Conservation (phyloP, 2,329 filamentous ascomycete species). For the Elsinoe ampelina region DNA sequence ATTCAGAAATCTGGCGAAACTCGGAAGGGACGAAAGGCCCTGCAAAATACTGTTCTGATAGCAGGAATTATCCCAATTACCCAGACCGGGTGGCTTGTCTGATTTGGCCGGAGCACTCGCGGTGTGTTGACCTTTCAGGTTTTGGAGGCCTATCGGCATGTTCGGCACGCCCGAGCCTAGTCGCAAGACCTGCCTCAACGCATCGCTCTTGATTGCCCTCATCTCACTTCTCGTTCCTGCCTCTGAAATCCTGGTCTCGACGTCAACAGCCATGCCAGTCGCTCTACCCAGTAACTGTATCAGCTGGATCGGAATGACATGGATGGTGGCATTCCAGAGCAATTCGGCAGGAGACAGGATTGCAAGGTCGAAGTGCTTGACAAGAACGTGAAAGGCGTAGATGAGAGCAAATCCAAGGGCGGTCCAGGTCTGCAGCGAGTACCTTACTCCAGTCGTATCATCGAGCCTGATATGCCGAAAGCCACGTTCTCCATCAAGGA, state of each 20-base stretch:
- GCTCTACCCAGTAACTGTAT: constrained; percentile 45
- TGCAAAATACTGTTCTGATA: constrained; percentile 90
- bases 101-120: constrained; percentile 15
- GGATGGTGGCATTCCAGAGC: constrained; percentile 54
- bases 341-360: constrained; percentile 38
- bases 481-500: constrained; percentile 12
- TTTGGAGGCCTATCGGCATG: not conserved
- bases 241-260: not conserved
- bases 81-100: constrained; percentile 53
- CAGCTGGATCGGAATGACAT: constrained; percentile 46
- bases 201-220: constrained; percentile 31
- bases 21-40: constrained; percentile 60
- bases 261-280: constrained; percentile 1
- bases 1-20: constrained; percentile 39
- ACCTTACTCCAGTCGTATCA: not conserved
- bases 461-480: not conserved
- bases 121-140: not conserved
- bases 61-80: constrained; percentile 91
- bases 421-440: constrained; percentile 11
- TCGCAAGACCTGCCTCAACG: constrained; percentile 29
- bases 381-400: constrained; percentile 25
- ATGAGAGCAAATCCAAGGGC: constrained; percentile 21
- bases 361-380: constrained; percentile 24
- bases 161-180: constrained; percentile 26
- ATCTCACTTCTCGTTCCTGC: constrained; percentile 16